Evolutionary conservation across 805 yeast species (phyloP).

Genomic region (Suhomyces xylopsoci): DNA sequence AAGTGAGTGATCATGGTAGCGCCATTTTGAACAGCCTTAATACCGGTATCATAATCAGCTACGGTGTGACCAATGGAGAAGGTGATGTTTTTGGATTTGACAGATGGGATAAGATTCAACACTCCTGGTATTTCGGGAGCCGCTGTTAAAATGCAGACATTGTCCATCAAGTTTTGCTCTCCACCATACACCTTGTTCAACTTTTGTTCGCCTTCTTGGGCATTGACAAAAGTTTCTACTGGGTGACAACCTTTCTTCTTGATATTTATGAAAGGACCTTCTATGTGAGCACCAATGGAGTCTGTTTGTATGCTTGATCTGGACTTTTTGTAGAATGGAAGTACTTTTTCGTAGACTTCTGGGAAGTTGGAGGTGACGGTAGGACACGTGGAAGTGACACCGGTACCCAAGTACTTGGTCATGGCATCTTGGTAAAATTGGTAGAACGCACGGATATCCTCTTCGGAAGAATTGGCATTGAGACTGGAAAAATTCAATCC

Average conservation of each 20-base stretch:
- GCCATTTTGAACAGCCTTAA: conserved; percentile 48
- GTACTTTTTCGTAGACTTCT: conserved; percentile 45
- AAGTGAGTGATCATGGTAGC: conserved; percentile 61
- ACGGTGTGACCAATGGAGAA: conserved; percentile 49
- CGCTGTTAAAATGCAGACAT: conserved; percentile 45
- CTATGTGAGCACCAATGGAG: conserved; percentile 56
- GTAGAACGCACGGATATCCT: conserved; percentile 30
- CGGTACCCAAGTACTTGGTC: conserved; percentile 47
- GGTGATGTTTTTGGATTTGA: conserved; percentile 31
- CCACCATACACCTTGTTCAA: conserved; percentile 38
- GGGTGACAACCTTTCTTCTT: conserved; percentile 53
- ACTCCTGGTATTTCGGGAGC: conserved; percentile 53
- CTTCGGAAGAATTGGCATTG: conserved; percentile 25
- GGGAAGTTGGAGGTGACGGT: conserved; percentile 53
- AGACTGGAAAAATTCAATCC: conserved; percentile 51
- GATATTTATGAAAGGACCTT: conserved; percentile 55
- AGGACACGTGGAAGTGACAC: conserved; percentile 56
- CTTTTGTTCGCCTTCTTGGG: conserved; percentile 26
- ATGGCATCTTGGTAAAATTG: conserved; percentile 41
- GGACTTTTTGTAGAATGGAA: conserved; percentile 40
- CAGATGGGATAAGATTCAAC: conserved; percentile 38
- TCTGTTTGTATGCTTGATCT: conserved; percentile 35
- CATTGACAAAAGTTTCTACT: conserved; percentile 41
- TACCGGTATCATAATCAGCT: conserved; percentile 36
- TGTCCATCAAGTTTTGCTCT: conserved; percentile 25